Base-by-base conservation (phyloP, 371 early-diverging fungal genomes). In the Mucor ambiguus region DNA sequence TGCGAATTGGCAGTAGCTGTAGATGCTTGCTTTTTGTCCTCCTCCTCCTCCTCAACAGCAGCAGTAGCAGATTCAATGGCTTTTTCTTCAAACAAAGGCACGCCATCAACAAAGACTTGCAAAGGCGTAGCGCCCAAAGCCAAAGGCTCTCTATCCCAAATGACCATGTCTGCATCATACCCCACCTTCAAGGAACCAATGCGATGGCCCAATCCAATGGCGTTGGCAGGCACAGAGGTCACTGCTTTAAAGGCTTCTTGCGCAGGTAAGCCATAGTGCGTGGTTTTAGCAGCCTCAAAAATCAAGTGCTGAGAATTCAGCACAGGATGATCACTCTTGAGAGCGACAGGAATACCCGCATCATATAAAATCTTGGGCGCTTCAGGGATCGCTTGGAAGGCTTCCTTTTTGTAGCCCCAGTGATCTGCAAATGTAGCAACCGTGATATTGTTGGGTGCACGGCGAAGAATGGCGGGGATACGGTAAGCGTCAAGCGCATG, bases 271-370 rank as follows among this genome's bases (percentile, higher is more conserved):
- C 92, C 93, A 70, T 90, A 91, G 69, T 91, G 87, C 57, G 77
- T 84, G 0, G 89, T 84, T 63, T 90, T 89, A 12, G 89, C 89
- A 29, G 93, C 92, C 70, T 93, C 91, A 71, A 82, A 90, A n/a
- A 89, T 77, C 14, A 93, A 79, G 57, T 86, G 79, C 77, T 90
- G 87, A n/a, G 75, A 68, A 72, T 92, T 90, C 29, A 87, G 59
- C 26, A 92, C 90, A n/a, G 93, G 92, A 68, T 93, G 93, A 67
- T 93, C 93, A 38, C 83, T 83, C 76, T 92, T 93, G 68, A 87
- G 81, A 5, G 91, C 88, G 37, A 93, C 87, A 24, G 87, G 73
- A 58, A 92, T 88, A 16, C 89, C 87, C 26, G 88, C 88, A 14
- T 86, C 86, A 16, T 77, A 62, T 26, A 93, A 70, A 38, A 89